phyloP scores from a whole-genome alignment of 2,329 filamentous ascomycete genomes.

The Macroventuria anomochaeta region DNA sequence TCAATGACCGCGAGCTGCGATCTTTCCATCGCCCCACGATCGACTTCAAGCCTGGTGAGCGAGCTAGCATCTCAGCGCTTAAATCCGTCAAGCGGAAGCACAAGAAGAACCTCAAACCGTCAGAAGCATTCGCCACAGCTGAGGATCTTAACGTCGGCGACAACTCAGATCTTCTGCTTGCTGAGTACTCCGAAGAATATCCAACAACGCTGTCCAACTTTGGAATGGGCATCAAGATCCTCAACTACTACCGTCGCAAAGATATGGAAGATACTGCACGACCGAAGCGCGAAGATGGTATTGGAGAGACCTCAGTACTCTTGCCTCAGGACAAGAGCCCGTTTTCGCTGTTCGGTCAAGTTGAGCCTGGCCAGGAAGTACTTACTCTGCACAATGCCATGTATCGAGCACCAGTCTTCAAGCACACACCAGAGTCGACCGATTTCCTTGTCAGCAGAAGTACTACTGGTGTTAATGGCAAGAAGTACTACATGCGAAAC shows the following conservation, averaged over 20 bases:
- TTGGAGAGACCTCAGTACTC: slow-evolving; percentile 88
- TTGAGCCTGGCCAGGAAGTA: slow-evolving; percentile 88
- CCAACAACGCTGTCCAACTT: slow-evolving; percentile 93
- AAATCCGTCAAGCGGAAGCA: slow-evolving; percentile 75
- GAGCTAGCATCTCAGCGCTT: slow-evolving; percentile 76
- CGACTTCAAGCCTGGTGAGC: slow-evolving; percentile 72
- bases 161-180: slow-evolving; percentile 84
- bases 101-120: slow-evolving; percentile 77
- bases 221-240: slow-evolving; percentile 93
- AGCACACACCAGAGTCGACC: slow-evolving; percentile 75
- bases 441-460: slow-evolving; percentile 90
- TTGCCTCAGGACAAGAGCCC: slow-evolving; percentile 94
- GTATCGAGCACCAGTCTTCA: slow-evolving; percentile 93
- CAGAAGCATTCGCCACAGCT: slow-evolving; percentile 78
- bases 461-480: slow-evolving; percentile 78
- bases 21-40: slow-evolving; percentile 85
- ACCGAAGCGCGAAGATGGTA: slow-evolving; percentile 70
- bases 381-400: slow-evolving; percentile 93
- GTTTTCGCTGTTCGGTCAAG: slow-evolving; percentile 92
- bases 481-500: slow-evolving; percentile 81
- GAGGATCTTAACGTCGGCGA: slow-evolving; percentile 86
- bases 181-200: slow-evolving; percentile 95
- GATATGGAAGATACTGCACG: slow-evolving; percentile 75
- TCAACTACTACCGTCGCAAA: slow-evolving; percentile 95
- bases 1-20: slow-evolving; percentile 73